These are phyloP conservation scores for Myriosclerotinia scirpicola DNA, from an alignment of 2,329 filamentous ascomycete genomes.

Conservation along the genomic window DNA sequence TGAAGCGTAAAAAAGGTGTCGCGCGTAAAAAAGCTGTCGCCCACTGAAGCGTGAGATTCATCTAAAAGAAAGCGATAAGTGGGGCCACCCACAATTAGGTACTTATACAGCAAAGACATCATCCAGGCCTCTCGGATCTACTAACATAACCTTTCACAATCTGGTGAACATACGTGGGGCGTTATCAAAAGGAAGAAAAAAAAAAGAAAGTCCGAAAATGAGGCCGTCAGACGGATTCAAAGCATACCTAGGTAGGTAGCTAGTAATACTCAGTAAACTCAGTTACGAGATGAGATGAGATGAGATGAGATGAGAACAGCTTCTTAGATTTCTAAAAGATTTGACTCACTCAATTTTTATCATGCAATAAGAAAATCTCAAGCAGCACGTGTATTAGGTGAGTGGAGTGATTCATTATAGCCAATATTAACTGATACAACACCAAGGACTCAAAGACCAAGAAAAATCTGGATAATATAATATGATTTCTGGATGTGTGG, in stretches of 20 bases:
- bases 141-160: not conserved
- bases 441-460: not conserved
- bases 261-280: not conserved
- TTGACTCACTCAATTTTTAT: slow-evolving; percentile 16
- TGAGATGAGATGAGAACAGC: not conserved
- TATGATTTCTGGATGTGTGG: not conserved
- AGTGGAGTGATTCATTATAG: slow-evolving; percentile 22
- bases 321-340: not conserved
- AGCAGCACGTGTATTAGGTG: slow-evolving; percentile 33
- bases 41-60: too few relatives aligned
- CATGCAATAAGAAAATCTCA: slow-evolving; percentile 27
- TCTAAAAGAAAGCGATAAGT: too few relatives aligned
- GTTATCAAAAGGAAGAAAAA: slow-evolving; percentile 30
- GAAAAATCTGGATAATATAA: not conserved
- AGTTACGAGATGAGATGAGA: slow-evolving; percentile 25
- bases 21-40: too few relatives aligned
- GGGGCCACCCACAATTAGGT: too few relatives aligned
- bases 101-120: too few relatives aligned
- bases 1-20: too few relatives aligned
- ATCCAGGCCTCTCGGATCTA: too few relatives aligned
- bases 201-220: slow-evolving; percentile 35
- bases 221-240: slow-evolving; percentile 26
- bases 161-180: slow-evolving; percentile 35
- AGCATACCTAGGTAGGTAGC: too few relatives aligned
- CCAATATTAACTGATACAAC: slow-evolving; percentile 24